Base-by-base conservation (phyloP, 345 rosid genomes). In the Euphorbia lathyris region DNA sequence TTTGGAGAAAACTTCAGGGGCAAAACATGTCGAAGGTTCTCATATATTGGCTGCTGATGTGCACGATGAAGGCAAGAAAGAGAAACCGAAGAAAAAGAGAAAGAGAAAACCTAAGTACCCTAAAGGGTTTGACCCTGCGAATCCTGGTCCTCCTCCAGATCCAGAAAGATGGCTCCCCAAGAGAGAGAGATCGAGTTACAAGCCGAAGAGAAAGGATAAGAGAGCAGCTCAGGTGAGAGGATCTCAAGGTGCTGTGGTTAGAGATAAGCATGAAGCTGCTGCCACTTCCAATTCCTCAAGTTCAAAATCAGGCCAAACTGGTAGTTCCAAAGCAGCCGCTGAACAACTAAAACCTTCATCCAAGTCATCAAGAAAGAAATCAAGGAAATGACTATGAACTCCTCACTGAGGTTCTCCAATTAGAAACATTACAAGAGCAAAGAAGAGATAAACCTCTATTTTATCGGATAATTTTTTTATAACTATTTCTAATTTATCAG, bases 141-240 rank as follows among this genome's bases (percentile, higher is more conserved):
- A 95, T 84, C 99, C 97, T 0, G 99, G 99, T 63, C 97, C 99
- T 67, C 97, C 92, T 29, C 97, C 99, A 0, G 97, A 95, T 72
- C 99, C 97, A 1, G 99, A 92, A 77, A 85, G 99, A 78, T 95
- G 99, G 99, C 97, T 95, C 27, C 97, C 97, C 2, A 91, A 76
- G 88, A 89, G 97, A 71, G 98, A 94, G 72, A 85, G 97, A 77
- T 94, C 98, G 1, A 94, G 92, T 79, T 92, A 85, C 80, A 82
- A 85, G 78, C 97, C 98, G 64, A 92, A 90, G 83, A 86, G 99
- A 74, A 92, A 86, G 85, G 99, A 95, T 66, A 92, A 92, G 88
- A 82, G 97, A 74, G 95, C 97, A 29, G 96, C 98, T 69, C 96
- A 91, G 71, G 88, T 95, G 19, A 88, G 99, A 78, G 97, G 98